Evolutionary conservation across 2,329 filamentous ascomycete genomes (phyloP).

Genomic region (Clonostachys byssicola): DNA sequence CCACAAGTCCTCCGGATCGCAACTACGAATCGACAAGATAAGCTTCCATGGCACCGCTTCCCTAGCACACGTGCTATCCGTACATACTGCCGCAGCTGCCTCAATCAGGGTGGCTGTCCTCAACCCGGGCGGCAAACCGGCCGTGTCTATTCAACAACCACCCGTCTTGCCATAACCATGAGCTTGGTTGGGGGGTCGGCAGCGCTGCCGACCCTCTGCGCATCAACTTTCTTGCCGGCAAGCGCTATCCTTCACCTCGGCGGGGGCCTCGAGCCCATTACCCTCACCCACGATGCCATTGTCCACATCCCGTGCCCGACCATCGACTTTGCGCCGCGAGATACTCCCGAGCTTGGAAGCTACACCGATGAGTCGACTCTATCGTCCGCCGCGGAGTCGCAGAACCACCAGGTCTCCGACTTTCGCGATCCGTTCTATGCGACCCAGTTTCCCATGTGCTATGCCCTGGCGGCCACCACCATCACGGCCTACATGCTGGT

Average conservation of each 20-base stretch:
- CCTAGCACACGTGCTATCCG: neutral
- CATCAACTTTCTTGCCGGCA: slow-evolving; percentile 35
- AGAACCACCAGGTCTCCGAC: slow-evolving; percentile 50
- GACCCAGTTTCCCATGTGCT: slow-evolving; percentile 88
- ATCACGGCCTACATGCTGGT: slow-evolving; percentile 89
- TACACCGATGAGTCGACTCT: slow-evolving; percentile 17
- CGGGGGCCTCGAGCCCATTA: slow-evolving; percentile 46
- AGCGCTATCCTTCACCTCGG: slow-evolving; percentile 43
- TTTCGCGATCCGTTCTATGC: slow-evolving; percentile 87
- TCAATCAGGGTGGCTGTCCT: neutral
- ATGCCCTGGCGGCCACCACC: slow-evolving; percentile 86
- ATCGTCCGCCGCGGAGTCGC: slow-evolving; percentile 15
- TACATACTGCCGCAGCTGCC: too few relatives aligned
- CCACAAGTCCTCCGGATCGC: too few relatives aligned
- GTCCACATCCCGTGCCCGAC: slow-evolving; percentile 36
- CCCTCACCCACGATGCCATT: slow-evolving; percentile 53
- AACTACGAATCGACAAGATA: too few relatives aligned
- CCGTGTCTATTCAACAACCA: slow-evolving; percentile 11
- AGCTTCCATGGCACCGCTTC: neutral
- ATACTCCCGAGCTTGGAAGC: slow-evolving; percentile 23
- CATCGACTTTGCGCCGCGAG: slow-evolving; percentile 7
- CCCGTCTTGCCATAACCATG: slow-evolving; percentile 1
- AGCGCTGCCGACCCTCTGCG: slow-evolving; percentile 26
- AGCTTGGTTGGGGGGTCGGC: slow-evolving; percentile 5
- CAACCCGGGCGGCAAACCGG: too few relatives aligned